These are phyloP conservation scores for Fusarium cicatricum DNA, from an alignment of 2,329 filamentous ascomycete genomes.

Conservation along the genomic window DNA sequence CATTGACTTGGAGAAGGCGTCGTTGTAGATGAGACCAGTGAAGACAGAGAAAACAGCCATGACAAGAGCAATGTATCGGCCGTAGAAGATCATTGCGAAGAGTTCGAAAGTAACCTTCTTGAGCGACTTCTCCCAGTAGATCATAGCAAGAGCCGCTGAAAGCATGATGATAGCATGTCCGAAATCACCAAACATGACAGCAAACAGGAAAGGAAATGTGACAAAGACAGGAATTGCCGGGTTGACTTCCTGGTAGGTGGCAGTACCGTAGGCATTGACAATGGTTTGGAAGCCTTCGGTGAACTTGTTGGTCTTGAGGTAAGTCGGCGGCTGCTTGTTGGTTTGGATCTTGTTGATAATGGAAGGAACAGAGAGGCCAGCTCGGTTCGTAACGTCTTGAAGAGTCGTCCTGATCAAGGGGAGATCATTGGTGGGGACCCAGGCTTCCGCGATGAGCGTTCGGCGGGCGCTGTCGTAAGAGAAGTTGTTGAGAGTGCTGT, in stretches of 20 bases:
- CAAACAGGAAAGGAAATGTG: conserved; percentile 99
- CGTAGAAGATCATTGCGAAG: conserved; percentile 98
- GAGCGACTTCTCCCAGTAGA: conserved; percentile 92
- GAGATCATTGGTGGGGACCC: conserved; percentile 93
- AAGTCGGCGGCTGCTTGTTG: conserved; percentile 96
- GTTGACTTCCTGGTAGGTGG: conserved; percentile 97
- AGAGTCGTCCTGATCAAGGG: conserved; percentile 90
- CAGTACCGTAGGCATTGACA: conserved; percentile 97
- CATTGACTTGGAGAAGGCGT: conserved; percentile 93
- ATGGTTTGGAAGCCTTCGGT: conserved; percentile 99
- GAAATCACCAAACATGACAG: conserved; percentile 99
- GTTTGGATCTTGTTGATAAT: conserved; percentile 98
- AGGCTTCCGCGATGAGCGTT: conserved; percentile 96
- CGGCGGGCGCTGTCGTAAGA: conserved; percentile 96
- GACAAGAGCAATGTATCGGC: conserved; percentile 97
- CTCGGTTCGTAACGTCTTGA: conserved; percentile 95
- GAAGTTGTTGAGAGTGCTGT: conserved; percentile 93
- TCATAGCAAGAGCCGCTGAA: conserved; percentile 85
- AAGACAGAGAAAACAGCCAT: conserved; percentile 98
- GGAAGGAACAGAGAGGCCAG: conserved; percentile 94
- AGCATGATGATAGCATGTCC: conserved; percentile 94
- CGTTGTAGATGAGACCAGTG: conserved; percentile 97
- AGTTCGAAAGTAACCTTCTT: conserved; percentile 94
- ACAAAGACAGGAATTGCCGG: conserved; percentile 94
- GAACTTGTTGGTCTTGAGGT: conserved; percentile 98